Evolutionary conservation across 129 eudicot species (phyloP).

Genomic region (Flaveria robusta): DNA sequence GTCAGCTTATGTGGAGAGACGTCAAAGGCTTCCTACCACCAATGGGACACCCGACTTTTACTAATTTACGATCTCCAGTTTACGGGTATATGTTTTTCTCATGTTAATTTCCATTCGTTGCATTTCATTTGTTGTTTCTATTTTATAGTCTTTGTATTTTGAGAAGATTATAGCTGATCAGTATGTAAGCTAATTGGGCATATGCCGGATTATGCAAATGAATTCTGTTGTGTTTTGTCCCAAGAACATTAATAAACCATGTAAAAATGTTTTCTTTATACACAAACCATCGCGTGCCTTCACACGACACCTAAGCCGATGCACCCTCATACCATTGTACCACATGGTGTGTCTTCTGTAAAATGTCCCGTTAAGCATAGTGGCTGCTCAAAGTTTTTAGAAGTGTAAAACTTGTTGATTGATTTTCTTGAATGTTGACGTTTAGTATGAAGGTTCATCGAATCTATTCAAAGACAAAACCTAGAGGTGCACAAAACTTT

Average conservation of each 20-base stretch:
- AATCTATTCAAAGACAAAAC: no score
- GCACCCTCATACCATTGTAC: neutral
- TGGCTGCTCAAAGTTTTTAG: no score
- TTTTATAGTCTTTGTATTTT: constrained; percentile 29
- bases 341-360: neutral
- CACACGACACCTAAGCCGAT: neutral
- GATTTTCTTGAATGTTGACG: no score
- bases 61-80: constrained; percentile 29
- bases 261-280: neutral
- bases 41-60: constrained; percentile 62
- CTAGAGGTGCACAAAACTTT: no score
- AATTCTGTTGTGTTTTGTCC: constrained; percentile 11
- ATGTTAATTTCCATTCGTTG: constrained; percentile 27
- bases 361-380: no score
- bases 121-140: constrained; percentile 34
- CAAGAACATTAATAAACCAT: constrained; percentile 11
- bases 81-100: constrained; percentile 13
- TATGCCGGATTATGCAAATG: constrained; percentile 20
- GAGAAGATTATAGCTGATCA: constrained; percentile 11
- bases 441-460: no score
- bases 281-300: neutral
- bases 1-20: constrained; percentile 72
- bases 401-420: no score
- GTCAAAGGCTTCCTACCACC: constrained; percentile 73
- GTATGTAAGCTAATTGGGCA: constrained; percentile 24